Percentiles rank a stretch among this genome's conserved stretches.
These are phyloP conservation scores for Talaromyces amestolkiae DNA, from an alignment of 2,329 filamentous ascomycete species.

Conservation along the genomic window DNA sequence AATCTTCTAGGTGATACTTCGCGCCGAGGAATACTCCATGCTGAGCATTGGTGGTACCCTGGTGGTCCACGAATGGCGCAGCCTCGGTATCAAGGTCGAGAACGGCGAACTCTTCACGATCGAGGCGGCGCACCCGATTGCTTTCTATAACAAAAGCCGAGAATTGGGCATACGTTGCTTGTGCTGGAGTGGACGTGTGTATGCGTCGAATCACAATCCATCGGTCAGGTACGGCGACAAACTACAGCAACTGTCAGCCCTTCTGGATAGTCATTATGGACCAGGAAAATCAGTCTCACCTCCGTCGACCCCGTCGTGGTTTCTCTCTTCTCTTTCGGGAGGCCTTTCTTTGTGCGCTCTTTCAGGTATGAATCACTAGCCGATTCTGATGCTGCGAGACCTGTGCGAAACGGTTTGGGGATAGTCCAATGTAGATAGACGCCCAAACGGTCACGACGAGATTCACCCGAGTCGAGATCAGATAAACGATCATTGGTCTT, in stretches of 20 bases:
- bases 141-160: neutral
- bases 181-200: neutral
- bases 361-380: too few relatives aligned
- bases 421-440: conserved; percentile 48
- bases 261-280: too few relatives aligned
- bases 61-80: neutral
- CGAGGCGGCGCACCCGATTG: neutral
- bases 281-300: too few relatives aligned
- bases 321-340: neutral
- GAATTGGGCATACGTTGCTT: neutral
- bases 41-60: neutral
- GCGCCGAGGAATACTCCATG: neutral
- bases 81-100: neutral
- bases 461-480: neutral
- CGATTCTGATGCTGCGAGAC: conserved; percentile 14
- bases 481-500: neutral
- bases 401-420: conserved; percentile 38
- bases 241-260: neutral
- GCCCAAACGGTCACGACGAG: conserved; percentile 33
- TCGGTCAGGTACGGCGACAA: neutral
- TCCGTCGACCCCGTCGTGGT: neutral
- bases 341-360: neutral
- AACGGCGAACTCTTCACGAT: neutral
- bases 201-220: neutral
- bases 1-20: neutral